Evolutionary conservation across 345 rosid species (phyloP).

Genomic region (Hypericum androsaemum): DNA sequence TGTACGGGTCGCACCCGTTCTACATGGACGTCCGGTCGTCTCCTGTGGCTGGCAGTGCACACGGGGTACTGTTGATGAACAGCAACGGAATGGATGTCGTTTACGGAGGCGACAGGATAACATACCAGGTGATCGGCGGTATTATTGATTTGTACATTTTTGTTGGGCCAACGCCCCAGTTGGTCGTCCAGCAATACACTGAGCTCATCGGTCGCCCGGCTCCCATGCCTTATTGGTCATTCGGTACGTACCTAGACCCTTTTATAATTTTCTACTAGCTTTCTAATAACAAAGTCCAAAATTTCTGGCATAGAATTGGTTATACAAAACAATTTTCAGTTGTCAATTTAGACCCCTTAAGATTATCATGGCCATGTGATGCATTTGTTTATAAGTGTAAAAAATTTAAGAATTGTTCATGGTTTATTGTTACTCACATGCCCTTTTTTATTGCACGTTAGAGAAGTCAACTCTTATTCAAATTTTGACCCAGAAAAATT

Average conservation of each 20-base stretch:
- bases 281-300: no score
- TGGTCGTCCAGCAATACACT: constrained; percentile 58
- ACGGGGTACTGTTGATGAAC: constrained; percentile 54
- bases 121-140: constrained; percentile 57
- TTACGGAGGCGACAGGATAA: constrained; percentile 46
- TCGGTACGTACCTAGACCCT: constrained; percentile 32
- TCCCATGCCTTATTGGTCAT: constrained; percentile 81
- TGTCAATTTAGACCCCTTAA: no score
- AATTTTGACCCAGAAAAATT: no score
- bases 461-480: no score
- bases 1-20: constrained; percentile 75
- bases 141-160: constrained; percentile 54
- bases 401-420: no score
- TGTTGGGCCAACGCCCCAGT: constrained; percentile 41
- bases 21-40: constrained; percentile 51
- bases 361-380: no score
- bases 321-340: no score
- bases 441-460: no score
- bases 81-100: constrained; percentile 66
- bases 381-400: no score
- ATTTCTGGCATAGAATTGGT: no score
- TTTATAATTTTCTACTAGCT: no score
- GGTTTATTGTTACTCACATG: no score
- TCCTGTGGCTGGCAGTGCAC: constrained; percentile 34
- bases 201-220: constrained; percentile 59